Evolutionary conservation across 1,284 basidiomycete genomes (phyloP).

Genomic region (Leccinum pallidistipes): DNA sequence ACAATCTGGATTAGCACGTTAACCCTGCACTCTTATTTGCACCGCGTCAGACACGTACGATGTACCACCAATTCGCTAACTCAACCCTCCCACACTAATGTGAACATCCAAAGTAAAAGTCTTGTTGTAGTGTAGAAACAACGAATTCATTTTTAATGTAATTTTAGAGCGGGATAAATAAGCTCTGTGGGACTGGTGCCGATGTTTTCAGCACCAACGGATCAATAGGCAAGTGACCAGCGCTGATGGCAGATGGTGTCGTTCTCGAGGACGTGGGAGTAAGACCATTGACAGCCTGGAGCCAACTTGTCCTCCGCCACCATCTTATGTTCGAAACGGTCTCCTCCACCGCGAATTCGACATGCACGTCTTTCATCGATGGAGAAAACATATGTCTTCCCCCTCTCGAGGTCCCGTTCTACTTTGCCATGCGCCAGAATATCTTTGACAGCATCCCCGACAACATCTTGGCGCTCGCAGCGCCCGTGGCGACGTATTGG

Average conservation of each 20-base stretch:
- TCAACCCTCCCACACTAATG: constrained; percentile 35
- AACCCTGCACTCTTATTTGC: constrained; percentile 34
- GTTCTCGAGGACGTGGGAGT: constrained; percentile 17
- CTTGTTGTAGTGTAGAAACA: constrained; percentile 36
- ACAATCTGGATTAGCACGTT: constrained; percentile 34
- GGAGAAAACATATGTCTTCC: constrained; percentile 30
- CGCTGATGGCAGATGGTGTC: background rate
- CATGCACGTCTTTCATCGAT: constrained; percentile 28
- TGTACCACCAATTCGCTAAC: constrained; percentile 35
- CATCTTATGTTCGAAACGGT: constrained; percentile 19
- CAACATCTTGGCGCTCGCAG: constrained; percentile 68
- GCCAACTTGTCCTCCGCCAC: background rate
- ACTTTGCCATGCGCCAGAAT: constrained; percentile 55
- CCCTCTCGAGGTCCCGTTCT: constrained; percentile 50
- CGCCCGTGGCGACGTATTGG: constrained; percentile 92
- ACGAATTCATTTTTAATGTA: constrained; percentile 12
- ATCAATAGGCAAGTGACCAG: background rate
- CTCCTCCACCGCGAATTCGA: constrained; percentile 22
- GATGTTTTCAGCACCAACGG: background rate
- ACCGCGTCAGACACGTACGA: constrained; percentile 24
- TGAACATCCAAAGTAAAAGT: constrained; percentile 35
- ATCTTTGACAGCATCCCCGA: constrained; percentile 71
- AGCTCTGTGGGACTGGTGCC: background rate
- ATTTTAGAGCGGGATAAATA: background rate
- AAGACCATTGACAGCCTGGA: background rate